Evolutionary conservation across 164 flowering plant species (phyloP).

Genomic region (Liriodendron chinense): DNA sequence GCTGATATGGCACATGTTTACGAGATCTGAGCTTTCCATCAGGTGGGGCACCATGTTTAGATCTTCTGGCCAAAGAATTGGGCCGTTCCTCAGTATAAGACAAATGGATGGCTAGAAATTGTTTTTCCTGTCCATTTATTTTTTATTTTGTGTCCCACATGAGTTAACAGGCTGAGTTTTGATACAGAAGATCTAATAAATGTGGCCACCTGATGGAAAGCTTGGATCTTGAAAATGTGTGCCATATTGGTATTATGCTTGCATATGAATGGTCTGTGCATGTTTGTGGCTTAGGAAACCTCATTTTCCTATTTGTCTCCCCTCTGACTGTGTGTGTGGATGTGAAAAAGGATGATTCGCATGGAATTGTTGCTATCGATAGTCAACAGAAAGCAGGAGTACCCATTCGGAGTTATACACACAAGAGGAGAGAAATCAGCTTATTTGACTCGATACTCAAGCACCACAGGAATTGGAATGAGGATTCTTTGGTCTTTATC

Average conservation of each 20-base stretch:
- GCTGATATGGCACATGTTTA: neutral
- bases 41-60: too few species aligned
- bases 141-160: neutral
- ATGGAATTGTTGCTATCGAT: constrained; percentile 37
- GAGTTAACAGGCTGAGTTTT: neutral
- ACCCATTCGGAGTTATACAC: constrained; percentile 32
- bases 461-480: constrained; percentile 58
- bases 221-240: neutral
- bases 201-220: neutral
- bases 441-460: constrained; percentile 57
- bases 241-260: neutral
- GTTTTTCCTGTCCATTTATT: neutral
- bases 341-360: constrained; percentile 50
- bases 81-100: neutral
- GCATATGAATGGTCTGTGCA: neutral
- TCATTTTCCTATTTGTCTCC: neutral
- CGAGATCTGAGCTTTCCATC: neutral
- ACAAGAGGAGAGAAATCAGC: constrained; percentile 46
- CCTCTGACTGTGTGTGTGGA: constrained; percentile 6
- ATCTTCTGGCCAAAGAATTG: neutral
- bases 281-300: neutral
- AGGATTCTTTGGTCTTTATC: constrained; percentile 45
- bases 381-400: constrained; percentile 58
- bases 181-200: neutral
- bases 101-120: too few species aligned